These are phyloP conservation scores for Aspergillus sp. DNA, from an alignment of 2,329 filamentous ascomycete genomes.

Conservation along the genomic window DNA sequence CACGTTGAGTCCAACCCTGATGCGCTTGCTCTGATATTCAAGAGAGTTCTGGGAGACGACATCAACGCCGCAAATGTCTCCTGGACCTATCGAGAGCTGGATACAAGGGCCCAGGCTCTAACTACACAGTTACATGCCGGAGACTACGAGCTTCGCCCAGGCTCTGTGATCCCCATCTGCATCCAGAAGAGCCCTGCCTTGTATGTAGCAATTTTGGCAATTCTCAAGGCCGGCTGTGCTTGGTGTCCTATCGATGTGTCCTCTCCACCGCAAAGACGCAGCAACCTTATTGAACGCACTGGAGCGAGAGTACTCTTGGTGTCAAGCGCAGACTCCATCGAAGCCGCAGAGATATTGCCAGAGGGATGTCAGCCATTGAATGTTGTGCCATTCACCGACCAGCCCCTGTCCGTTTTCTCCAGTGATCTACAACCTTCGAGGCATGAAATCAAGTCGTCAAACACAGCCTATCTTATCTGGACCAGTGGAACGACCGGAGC, in stretches of 20 bases:
- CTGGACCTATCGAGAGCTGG: conserved; percentile 38
- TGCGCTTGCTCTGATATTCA: conserved; percentile 30
- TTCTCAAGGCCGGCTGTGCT: conserved; percentile 44
- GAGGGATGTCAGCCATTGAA: conserved; percentile 26
- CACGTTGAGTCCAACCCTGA: conserved; percentile 25
- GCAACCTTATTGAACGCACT: conserved; percentile 39
- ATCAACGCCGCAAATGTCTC: conserved; percentile 18
- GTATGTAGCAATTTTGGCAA: conserved; percentile 44
- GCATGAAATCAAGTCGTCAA: conserved; percentile 11
- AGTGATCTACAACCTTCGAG: neutral
- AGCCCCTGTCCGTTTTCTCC: neutral
- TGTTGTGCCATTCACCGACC: neutral
- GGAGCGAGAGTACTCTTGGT: conserved; percentile 30
- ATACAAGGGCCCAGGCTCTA: conserved; percentile 33
- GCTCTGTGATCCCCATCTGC: conserved; percentile 37
- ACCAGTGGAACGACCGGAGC: conserved; percentile 39
- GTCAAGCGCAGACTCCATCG: conserved; percentile 18
- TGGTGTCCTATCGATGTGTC: conserved; percentile 44
- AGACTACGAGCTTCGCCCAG: too few relatives aligned
- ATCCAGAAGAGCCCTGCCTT: conserved; percentile 39
- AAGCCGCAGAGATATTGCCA: conserved; percentile 12
- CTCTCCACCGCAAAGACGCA: conserved; percentile 38
- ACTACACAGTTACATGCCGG: conserved; percentile 27
- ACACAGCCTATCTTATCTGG: conserved; percentile 41
- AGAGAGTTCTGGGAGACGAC: conserved; percentile 24